Conservation (phyloP, 1,284 basidiomycete genomes). For the Cutaneotrichosporon sp. region DNA sequence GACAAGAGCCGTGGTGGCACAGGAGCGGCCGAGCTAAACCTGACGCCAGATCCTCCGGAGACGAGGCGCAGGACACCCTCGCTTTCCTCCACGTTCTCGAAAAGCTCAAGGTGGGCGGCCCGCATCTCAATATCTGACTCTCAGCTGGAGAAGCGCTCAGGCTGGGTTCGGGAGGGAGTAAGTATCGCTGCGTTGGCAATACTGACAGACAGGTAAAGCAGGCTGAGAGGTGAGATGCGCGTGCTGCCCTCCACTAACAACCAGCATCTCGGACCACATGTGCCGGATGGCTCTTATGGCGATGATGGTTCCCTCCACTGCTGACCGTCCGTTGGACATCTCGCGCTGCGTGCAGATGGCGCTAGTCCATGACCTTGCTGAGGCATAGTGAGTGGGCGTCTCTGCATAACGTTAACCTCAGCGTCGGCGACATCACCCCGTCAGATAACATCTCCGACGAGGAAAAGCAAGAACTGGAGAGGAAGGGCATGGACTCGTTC, state of each 20-base stretch:
- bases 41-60: slow-evolving; percentile 57
- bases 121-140: slow-evolving; percentile 2
- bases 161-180: slow-evolving; percentile 81
- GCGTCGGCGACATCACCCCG: slow-evolving; percentile 89
- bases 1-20: no score
- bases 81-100: slow-evolving; percentile 87
- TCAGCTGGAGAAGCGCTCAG: slow-evolving; percentile 88
- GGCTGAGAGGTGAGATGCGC: slow-evolving; percentile 67
- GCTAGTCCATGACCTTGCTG: slow-evolving; percentile 90
- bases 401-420: slow-evolving; percentile 13
- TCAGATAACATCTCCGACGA: slow-evolving; percentile 75
- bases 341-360: slow-evolving; percentile 65
- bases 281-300: slow-evolving; percentile 92
- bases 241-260: slow-evolving; percentile 4
- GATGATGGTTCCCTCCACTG: slow-evolving; percentile 66
- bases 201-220: slow-evolving; percentile 58
- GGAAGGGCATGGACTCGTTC: slow-evolving; percentile 89
- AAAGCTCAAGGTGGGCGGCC: slow-evolving; percentile 64
- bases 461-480: slow-evolving; percentile 61
- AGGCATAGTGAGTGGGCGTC: slow-evolving; percentile 61
- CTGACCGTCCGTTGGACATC: slow-evolving; percentile 61
- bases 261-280: slow-evolving; percentile 95
- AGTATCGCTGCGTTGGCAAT: slow-evolving; percentile 19
- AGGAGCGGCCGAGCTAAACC: no score
- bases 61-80: slow-evolving; percentile 62